Evolutionary conservation across 2,329 filamentous ascomycete genomes (phyloP).

Genomic region (Endothia cerciana): DNA sequence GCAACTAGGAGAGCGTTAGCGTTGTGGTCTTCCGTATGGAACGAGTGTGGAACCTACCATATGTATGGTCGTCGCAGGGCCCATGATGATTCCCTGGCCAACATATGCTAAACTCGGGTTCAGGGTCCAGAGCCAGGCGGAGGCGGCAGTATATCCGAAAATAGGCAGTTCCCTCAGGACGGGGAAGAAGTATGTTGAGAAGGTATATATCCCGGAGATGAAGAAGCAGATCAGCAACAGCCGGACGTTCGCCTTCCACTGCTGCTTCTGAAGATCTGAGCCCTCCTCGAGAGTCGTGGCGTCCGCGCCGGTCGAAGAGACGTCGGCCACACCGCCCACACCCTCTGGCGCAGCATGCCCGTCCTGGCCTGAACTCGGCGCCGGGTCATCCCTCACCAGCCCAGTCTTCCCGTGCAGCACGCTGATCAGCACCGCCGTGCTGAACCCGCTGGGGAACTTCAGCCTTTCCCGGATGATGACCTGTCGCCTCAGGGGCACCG

Average conservation of each 20-base stretch:
- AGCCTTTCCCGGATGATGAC: slow-evolving; percentile 92
- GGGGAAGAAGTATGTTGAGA: slow-evolving; percentile 89
- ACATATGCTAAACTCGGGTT: slow-evolving; percentile 98
- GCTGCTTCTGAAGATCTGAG: slow-evolving; percentile 41
- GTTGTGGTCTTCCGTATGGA: not conserved
- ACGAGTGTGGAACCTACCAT: slow-evolving; percentile 56
- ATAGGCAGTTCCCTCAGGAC: slow-evolving; percentile 83
- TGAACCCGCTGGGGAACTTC: slow-evolving; percentile 93
- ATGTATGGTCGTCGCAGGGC: slow-evolving; percentile 88
- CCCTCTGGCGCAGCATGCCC: slow-evolving; percentile 10
- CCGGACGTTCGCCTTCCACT: slow-evolving; percentile 53
- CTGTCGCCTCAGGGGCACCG: slow-evolving; percentile 86
- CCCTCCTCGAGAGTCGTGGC: slow-evolving; percentile 31
- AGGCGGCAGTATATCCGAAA: slow-evolving; percentile 74
- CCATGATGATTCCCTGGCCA: slow-evolving; percentile 98
- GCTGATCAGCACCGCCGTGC: slow-evolving; percentile 89
- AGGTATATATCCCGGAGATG: slow-evolving; percentile 69
- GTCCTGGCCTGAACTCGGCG: slow-evolving; percentile 38
- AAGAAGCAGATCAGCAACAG: slow-evolving; percentile 61
- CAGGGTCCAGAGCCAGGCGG: slow-evolving; percentile 90
- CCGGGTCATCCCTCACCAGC: slow-evolving; percentile 30
- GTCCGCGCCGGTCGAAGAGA: slow-evolving; percentile 30
- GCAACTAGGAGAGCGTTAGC: slow-evolving; percentile 42
- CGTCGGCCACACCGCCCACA: slow-evolving; percentile 18
- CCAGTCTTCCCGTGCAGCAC: slow-evolving; percentile 73